Evolutionary conservation across 306 rosid genomes (phyloP).

Genomic region (Boehmeria nivea): DNA sequence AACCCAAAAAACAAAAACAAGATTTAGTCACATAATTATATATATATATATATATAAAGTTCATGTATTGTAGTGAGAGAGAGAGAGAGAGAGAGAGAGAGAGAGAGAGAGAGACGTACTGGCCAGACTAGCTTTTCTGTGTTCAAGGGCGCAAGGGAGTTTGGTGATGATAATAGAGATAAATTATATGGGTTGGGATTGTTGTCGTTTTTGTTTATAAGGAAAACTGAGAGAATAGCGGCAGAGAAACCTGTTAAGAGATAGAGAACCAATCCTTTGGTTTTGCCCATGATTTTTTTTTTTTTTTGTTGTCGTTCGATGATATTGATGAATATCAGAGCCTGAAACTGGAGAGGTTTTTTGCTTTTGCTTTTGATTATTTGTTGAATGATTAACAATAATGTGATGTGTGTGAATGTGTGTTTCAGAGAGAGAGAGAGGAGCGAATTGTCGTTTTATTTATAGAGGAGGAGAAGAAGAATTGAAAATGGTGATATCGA

Average conservation of each 20-base stretch:
- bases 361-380: too few relatives aligned
- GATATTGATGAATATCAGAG: neutral
- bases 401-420: too few relatives aligned
- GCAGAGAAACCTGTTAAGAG: constrained; percentile 54
- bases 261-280: constrained; percentile 44
- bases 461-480: constrained; percentile 5
- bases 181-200: constrained; percentile 3
- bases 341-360: too few relatives aligned
- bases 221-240: constrained; percentile 42
- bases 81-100: constrained; percentile 9
- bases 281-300: constrained; percentile 37
- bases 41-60: neutral
- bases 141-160: neutral
- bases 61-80: too few relatives aligned
- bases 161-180: constrained; percentile 14
- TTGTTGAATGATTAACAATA: too few relatives aligned
- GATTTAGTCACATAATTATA: neutral
- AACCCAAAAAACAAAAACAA: neutral
- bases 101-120: constrained; percentile 29
- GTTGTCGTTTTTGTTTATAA: constrained; percentile 22
- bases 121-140: constrained; percentile 59
- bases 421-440: constrained; percentile 7
- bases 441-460: too few relatives aligned
- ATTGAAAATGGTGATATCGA: neutral
- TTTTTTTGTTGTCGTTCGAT: neutral